Conservation (phyloP, 1,284 basidiomycete genomes). For the Thecaphora thlaspeos region DNA sequence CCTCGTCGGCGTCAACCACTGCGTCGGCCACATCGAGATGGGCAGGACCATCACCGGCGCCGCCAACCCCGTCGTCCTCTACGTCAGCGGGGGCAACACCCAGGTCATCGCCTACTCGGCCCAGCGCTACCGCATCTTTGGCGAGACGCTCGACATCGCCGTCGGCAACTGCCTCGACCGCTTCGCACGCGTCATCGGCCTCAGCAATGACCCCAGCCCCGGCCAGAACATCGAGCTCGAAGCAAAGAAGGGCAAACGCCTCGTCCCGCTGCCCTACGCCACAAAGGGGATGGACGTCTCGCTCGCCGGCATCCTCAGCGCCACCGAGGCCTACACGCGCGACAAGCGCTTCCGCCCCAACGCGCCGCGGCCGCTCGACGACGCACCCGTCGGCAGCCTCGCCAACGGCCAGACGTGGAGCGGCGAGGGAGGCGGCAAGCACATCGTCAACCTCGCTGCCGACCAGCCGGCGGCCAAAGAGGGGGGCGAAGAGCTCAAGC, state of each 20-base stretch:
- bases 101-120: conserved; percentile 96
- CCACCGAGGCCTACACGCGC: conserved; percentile 77
- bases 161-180: conserved; percentile 98
- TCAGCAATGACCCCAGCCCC: conserved; percentile 93
- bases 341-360: conserved; percentile 43
- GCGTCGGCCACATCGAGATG: conserved; percentile 98
- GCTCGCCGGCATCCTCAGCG: conserved; percentile 86
- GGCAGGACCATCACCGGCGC: conserved; percentile 92
- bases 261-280: conserved; percentile 84
- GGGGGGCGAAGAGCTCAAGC: background rate
- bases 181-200: conserved; percentile 91
- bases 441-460: conserved; percentile 26
- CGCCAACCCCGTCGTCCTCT: conserved; percentile 91
- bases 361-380: conserved; percentile 2
- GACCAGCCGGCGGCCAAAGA: background rate
- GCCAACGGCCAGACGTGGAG: conserved; percentile 49
- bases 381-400: conserved; percentile 36
- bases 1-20: conserved; percentile 95
- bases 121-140: conserved; percentile 96
- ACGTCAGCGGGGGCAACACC: conserved; percentile 98
- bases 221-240: conserved; percentile 98
- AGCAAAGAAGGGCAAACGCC: conserved; percentile 75
- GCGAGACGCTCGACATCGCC: conserved; percentile 97
- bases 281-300: conserved; percentile 99
- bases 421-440: conserved; percentile 44